Evolutionary conservation across 192 early-diverging fungal species (phyloP).

Genomic region (Lobosporangium transversale): DNA sequence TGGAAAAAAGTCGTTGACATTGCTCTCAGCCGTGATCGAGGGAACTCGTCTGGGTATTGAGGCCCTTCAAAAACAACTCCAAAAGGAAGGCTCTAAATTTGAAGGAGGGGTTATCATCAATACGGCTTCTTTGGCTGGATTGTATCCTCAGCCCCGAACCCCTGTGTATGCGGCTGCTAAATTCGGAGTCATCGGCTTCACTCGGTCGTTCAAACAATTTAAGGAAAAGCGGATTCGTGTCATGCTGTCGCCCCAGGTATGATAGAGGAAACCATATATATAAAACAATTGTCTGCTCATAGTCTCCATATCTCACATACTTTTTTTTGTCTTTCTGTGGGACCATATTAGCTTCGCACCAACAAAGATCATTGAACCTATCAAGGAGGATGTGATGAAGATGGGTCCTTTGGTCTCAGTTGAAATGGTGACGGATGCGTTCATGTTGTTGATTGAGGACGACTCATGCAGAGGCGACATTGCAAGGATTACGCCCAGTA

Average conservation of each 20-base stretch:
- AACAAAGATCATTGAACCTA: constrained; percentile 58
- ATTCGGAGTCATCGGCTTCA: constrained; percentile 75
- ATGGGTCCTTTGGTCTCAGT: constrained; percentile 40
- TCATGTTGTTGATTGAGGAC: constrained; percentile 68
- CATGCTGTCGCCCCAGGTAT: constrained; percentile 68
- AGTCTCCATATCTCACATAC: not conserved
- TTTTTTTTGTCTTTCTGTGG: not conserved
- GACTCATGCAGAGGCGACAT: constrained; percentile 62
- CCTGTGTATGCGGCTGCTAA: constrained; percentile 84
- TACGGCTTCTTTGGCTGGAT: constrained; percentile 78
- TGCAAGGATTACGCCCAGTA: constrained; percentile 31
- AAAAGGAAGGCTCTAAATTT: too few species aligned
- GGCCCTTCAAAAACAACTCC: constrained; percentile 60
- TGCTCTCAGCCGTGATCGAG: constrained; percentile 76
- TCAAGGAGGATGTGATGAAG: constrained; percentile 44
- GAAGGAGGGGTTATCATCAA: constrained; percentile 85
- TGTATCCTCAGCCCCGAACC: constrained; percentile 62
- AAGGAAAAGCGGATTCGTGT: constrained; percentile 60
- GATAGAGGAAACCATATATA: too few species aligned
- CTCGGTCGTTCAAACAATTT: constrained; percentile 59
- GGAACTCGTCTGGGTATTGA: constrained; percentile 77
- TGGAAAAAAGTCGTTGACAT: constrained; percentile 75
- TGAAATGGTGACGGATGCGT: constrained; percentile 65
- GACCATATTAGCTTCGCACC: constrained; percentile 51
- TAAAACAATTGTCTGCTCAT: too few species aligned